Conservation (phyloP, 257 asterid genomes). For the Oldenlandia corymbosa region DNA sequence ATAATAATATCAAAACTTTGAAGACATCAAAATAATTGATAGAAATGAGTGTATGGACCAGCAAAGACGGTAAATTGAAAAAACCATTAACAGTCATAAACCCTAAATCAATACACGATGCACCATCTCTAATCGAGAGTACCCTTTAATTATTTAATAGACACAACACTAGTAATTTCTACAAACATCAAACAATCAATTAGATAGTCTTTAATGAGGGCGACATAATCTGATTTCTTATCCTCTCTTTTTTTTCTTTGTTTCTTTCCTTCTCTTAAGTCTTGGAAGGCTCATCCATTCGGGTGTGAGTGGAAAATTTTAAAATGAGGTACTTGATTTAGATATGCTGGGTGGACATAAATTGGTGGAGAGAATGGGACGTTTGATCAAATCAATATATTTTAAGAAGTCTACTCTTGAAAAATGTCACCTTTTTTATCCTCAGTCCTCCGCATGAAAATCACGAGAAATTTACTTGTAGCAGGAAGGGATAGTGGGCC, state of each 20-base stretch:
- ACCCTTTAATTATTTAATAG: too few species aligned
- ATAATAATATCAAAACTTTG: too few species aligned
- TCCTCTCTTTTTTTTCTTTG: neutral
- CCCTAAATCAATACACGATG: too few species aligned
- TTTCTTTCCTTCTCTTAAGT: neutral
- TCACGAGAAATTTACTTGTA: neutral
- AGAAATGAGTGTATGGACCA: too few species aligned
- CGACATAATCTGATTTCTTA: neutral
- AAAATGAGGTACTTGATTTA: neutral
- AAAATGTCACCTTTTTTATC: neutral
- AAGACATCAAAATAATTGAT: too few species aligned
- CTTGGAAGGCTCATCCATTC: neutral
- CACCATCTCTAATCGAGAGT: too few species aligned
- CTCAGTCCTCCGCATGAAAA: neutral
- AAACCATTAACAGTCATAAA: too few species aligned
- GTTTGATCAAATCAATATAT: neutral
- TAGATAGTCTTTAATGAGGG: neutral
- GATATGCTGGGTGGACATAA: constrained; percentile 1
- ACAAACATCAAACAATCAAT: too few species aligned
- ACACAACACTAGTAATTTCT: too few species aligned
- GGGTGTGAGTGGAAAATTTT: constrained; percentile 1
- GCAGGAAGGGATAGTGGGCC: neutral
- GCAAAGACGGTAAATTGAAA: too few species aligned
- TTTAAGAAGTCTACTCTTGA: neutral
- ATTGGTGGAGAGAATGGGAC: constrained; percentile 6